These are phyloP conservation scores for Neofusicoccum cordaticola DNA, from an alignment of 2,329 filamentous ascomycete genomes.

Conservation along the genomic window DNA sequence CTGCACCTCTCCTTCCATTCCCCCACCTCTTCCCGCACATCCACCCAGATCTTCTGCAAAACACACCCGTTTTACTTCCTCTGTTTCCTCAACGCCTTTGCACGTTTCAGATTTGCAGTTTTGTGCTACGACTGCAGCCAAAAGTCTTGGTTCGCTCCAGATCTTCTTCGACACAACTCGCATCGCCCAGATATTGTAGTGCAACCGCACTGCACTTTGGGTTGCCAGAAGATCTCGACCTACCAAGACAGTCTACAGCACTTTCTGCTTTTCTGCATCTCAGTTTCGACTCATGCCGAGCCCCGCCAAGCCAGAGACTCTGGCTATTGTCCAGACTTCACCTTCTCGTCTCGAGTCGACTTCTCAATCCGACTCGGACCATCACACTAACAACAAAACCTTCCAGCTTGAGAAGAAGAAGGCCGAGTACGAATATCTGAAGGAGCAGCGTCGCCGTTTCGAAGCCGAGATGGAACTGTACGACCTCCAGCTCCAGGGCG, in stretches of 20 bases:
- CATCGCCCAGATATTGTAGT: constrained; percentile 5
- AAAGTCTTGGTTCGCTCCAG: not conserved
- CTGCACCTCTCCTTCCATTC: not conserved
- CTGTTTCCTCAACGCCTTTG: not conserved
- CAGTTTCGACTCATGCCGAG: not conserved
- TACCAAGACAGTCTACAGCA: not conserved
- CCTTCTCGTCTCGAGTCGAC: not conserved
- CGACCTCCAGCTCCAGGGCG: constrained; percentile 77
- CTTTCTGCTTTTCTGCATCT: not conserved
- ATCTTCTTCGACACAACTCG: not conserved
- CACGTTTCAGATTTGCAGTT: not conserved
- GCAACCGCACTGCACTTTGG: constrained; percentile 1
- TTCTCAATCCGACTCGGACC: not conserved
- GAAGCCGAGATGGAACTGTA: constrained; percentile 90
- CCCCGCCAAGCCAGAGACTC: not conserved
- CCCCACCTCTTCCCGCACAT: not conserved
- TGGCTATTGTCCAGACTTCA: not conserved
- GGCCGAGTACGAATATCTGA: constrained; percentile 84
- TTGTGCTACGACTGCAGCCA: not conserved
- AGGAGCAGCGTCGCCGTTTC: constrained; percentile 83
- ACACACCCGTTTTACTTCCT: too few relatives aligned
- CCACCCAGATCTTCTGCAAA: not conserved
- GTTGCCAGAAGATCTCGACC: not conserved
- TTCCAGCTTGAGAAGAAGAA: constrained; percentile 87
- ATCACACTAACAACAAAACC: constrained; percentile 2